These are phyloP conservation scores for Hypoxylon fuscum DNA, from an alignment of 495 filamentous ascomycete genomes.

Conservation along the genomic window DNA sequence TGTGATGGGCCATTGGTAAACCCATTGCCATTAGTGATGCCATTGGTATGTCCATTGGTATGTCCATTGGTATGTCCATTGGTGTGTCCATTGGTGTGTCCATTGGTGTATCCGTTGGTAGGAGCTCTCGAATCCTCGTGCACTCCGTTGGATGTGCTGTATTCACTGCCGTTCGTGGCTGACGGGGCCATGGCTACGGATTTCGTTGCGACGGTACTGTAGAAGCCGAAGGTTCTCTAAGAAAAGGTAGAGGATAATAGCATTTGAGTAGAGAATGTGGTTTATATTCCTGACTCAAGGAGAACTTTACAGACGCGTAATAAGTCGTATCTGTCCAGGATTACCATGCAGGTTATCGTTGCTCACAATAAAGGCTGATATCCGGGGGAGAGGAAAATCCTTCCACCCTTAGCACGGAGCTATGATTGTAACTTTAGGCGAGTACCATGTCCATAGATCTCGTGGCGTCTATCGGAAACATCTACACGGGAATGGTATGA, in stretches of 20 bases:
- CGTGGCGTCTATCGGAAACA: slow-evolving; percentile 42
- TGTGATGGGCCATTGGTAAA: slow-evolving; percentile 27
- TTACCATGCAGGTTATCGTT: slow-evolving; percentile 12
- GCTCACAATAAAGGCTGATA: slow-evolving; percentile 35
- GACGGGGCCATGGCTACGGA: slow-evolving; percentile 53
- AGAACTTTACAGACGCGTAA: slow-evolving; percentile 34
- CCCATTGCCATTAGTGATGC: slow-evolving; percentile 39
- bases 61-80: slow-evolving; percentile 29
- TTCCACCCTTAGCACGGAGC: slow-evolving; percentile 47
- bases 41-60: slow-evolving; percentile 24
- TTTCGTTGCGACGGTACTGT: slow-evolving; percentile 42
- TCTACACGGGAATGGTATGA: slow-evolving; percentile 30
- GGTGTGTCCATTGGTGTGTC: slow-evolving; percentile 48
- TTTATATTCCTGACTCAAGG: slow-evolving; percentile 36
- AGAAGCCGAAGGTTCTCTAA: slow-evolving; percentile 28
- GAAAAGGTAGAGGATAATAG: slow-evolving; percentile 20
- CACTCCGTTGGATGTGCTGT: slow-evolving; percentile 43
- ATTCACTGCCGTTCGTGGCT: slow-evolving; percentile 52
- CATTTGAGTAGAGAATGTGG: slow-evolving; percentile 35
- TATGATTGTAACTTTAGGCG: slow-evolving; percentile 42
- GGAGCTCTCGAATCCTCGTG: slow-evolving; percentile 42
- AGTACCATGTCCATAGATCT: slow-evolving; percentile 26
- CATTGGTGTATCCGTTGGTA: slow-evolving; percentile 50
- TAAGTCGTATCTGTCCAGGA: slow-evolving; percentile 26
- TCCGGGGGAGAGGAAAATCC: slow-evolving; percentile 44